Conservation (phyloP, 176 grass and related monocot genomes). For the Oropetium thomaeum region DNA sequence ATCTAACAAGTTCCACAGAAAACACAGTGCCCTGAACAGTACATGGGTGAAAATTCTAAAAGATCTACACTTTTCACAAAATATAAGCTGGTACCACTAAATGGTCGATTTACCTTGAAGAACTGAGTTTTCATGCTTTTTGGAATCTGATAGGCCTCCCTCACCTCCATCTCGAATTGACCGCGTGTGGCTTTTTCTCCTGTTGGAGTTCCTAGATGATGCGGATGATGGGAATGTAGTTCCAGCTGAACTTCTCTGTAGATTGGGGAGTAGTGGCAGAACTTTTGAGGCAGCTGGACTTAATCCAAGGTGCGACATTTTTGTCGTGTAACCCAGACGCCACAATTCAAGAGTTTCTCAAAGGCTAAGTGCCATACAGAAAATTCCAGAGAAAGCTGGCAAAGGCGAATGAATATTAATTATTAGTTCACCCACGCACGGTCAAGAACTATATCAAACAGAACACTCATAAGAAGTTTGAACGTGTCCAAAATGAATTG, state of each 20-base stretch:
- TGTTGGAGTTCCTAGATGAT: conserved; percentile 21
- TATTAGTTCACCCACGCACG: not conserved
- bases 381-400: conserved; percentile 24
- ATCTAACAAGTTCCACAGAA: not conserved
- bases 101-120: conserved; percentile 29
- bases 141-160: conserved; percentile 41
- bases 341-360: conserved; percentile 30
- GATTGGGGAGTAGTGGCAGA: conserved; percentile 29
- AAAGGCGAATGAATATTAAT: conserved; percentile 2
- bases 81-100: not conserved
- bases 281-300: conserved; percentile 32
- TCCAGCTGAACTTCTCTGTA: conserved; percentile 34
- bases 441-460: not conserved
- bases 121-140: conserved; percentile 33
- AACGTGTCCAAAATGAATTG: not conserved
- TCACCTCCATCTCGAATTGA: conserved; percentile 47
- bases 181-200: conserved; percentile 29
- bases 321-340: not conserved
- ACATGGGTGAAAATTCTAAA: not conserved
- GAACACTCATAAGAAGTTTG: not conserved
- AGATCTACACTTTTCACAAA: not conserved
- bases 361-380: conserved; percentile 21
- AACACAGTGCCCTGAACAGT: not conserved
- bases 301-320: conserved; percentile 35
- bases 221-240: conserved; percentile 22